Conservation (phyloP, 768 basidiomycete genomes). For the Amanita phalloides region DNA sequence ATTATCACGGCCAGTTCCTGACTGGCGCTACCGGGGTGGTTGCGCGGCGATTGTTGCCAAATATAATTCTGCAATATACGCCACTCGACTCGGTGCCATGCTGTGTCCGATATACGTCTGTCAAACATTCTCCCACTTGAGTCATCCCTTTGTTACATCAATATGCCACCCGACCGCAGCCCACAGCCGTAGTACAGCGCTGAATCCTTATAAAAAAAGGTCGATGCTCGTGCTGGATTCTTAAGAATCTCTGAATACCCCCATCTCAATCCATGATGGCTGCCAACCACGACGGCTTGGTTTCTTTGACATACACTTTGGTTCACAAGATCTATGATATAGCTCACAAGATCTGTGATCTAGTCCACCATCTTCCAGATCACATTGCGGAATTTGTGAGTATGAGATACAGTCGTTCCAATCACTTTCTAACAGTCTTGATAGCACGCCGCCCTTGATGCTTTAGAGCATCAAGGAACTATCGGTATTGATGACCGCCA, state of each 20-base stretch:
- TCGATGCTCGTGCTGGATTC: too few species aligned
- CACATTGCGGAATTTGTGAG: not conserved
- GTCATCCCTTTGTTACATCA: not conserved
- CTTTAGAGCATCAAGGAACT: conserved; percentile 26
- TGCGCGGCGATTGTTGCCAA: too few species aligned
- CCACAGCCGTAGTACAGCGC: not conserved
- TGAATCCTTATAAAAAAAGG: not conserved
- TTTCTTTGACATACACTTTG: not conserved
- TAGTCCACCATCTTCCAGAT: conserved; percentile 16
- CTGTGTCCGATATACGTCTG: conserved; percentile 1
- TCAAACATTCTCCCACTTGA: not conserved
- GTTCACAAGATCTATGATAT: conserved; percentile 16
- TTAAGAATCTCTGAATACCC: not conserved
- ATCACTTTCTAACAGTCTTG: not conserved
- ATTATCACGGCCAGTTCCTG: not conserved
- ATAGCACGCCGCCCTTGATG: conserved; percentile 41
- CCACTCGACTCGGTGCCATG: not conserved
- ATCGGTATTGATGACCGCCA: conserved; percentile 47
- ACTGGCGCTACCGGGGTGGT: not conserved
- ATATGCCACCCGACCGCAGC: not conserved
- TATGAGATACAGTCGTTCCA: not conserved
- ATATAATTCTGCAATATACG: too few species aligned
- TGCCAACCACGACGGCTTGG: not conserved
- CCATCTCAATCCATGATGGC: not conserved
- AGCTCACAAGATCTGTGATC: conserved; percentile 17